Percentiles rank a stretch among this genome's conserved stretches.
Conservation (phyloP, 1,284 basidiomycete species). For the Anthracocystis panici-leucophaei region DNA sequence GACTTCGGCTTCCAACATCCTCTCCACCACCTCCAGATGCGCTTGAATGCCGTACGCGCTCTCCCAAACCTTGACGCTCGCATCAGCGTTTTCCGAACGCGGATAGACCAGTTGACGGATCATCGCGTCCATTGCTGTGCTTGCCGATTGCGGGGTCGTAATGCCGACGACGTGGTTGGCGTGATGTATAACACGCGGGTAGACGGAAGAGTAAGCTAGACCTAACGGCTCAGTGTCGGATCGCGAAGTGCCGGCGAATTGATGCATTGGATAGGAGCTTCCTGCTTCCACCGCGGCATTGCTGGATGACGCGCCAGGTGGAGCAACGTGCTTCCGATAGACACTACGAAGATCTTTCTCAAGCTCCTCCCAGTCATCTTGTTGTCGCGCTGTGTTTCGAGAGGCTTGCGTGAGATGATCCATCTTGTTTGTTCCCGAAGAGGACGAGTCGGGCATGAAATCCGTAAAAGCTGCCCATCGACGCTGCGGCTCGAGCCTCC, state of each 20-base stretch:
- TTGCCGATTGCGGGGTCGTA: conserved; percentile 7
- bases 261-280: conserved; percentile 24
- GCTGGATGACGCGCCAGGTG: background rate
- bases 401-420: background rate
- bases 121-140: conserved; percentile 19
- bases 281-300: conserved; percentile 4
- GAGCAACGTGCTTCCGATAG: conserved; percentile 23
- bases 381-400: background rate
- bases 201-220: conserved; percentile 23
- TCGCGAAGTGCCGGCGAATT: conserved; percentile 11
- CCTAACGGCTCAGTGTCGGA: conserved; percentile 24
- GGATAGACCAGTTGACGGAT: conserved; percentile 10
- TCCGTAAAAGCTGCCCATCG: conserved; percentile 37
- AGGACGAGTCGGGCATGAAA: conserved; percentile 15
- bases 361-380: conserved; percentile 7
- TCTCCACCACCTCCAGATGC: conserved; percentile 36
- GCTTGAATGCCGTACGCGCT: conserved; percentile 31
- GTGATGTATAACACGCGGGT: conserved; percentile 33
- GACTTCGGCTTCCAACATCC: conserved; percentile 26
- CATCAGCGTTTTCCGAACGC: conserved; percentile 1
- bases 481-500: conserved; percentile 23
- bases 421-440: conserved; percentile 1
- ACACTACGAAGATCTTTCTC: conserved; percentile 25
- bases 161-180: conserved; percentile 45
- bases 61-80: conserved; percentile 21